Base-by-base conservation (phyloP, 1,284 basidiomycete genomes). In the Cerrena zonata region DNA sequence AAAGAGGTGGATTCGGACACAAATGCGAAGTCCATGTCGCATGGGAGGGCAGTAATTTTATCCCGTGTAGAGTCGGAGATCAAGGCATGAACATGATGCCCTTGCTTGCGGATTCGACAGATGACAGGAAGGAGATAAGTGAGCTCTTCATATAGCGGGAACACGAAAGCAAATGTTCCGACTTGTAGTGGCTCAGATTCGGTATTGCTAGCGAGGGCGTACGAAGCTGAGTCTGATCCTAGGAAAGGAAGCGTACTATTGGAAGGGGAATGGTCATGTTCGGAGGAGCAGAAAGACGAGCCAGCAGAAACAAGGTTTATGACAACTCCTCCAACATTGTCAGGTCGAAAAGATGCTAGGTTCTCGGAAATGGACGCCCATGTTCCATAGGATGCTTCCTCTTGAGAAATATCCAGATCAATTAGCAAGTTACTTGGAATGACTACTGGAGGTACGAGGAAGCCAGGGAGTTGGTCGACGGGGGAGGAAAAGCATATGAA, bases 101-200 rank as follows among this genome's bases (percentile, higher is more conserved):
- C 73, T 26, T 64, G 60, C 1, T 54, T 52, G 37, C 64, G 61
- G 23, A 84, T 66, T 43, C 62, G 65, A 63, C 82, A 86, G 0
- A 71, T 58, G 3, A 78, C 66, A 26, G 71, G 63, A 7, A 71
- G 64, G 27, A 82, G 65, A 3, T 59, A 50, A 1, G 47, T 53
- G 15, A 84, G 57, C 48, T 82, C 76, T 2, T 68, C 59, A 24
- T 66, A 50, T 5, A 55, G 61, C 11, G 74, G 73, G 43, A 80
- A 60, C 4, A 67, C 53, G 22, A 77, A 42, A 21, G 64, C 61
- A 49, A 78, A 58, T 15, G 56, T 56, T 3, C 69, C 66, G 2
- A 50, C 47, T 4, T 48, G 41, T 1, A 22, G 18, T 1, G 22
- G 51, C 45, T 40, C 4, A n/a, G 27, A 48, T 13, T 45, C 44